Base-by-base conservation (phyloP, 129 eudicot species). In the Pulicaria dysenterica region DNA sequence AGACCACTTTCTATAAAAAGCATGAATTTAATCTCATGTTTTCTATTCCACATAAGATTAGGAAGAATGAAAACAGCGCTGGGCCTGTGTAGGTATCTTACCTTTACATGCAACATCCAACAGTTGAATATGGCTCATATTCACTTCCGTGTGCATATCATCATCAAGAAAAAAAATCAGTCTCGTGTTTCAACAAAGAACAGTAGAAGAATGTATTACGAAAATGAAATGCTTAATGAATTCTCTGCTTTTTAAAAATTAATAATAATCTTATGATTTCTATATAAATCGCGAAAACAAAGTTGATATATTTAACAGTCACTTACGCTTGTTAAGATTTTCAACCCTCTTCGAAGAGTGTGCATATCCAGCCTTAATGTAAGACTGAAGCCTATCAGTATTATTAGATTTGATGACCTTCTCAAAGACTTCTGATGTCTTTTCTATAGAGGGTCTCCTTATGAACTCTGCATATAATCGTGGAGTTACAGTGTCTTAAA, bases 271-370 rank as follows among this genome's bases (percentile, higher is more conserved):
- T 24, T 0, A 24, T 24, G 31, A 24, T 24, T 24, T 24, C 31
- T 24, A 24, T 36, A 5, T 47, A 61, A 2, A 14, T 19, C 15
- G 54, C 71, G 24, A 45, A 63, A 67, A 41, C 41, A 50, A 73
- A 48, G 39, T 74, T 41, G 7, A 53, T 41, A 40, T n/a, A 15
- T 24, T 56, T 5, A 53, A 64, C 17, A 24, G 11, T 50, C 46
- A 70, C 96, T 84, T 87, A 90, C 96, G 83, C 89, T 92, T 85
- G 69, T 70, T 79, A 50, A 83, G 55, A 75, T 80, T 80, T 72
- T 83, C 84, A 57, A 56, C 69, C 41, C 74, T 73, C 65, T 75
- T 85, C 38, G 82, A 79, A 66, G 76, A 17, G 50, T 89, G 89
- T 17, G 65, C 16, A 54, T 85, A 87, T 69, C 95, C 95, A 44